Percentiles rank a stretch among this genome's conserved stretches.
Conservation (phyloP, 371 early-diverging fungal genomes). For the Lichtheimia ramosa region DNA sequence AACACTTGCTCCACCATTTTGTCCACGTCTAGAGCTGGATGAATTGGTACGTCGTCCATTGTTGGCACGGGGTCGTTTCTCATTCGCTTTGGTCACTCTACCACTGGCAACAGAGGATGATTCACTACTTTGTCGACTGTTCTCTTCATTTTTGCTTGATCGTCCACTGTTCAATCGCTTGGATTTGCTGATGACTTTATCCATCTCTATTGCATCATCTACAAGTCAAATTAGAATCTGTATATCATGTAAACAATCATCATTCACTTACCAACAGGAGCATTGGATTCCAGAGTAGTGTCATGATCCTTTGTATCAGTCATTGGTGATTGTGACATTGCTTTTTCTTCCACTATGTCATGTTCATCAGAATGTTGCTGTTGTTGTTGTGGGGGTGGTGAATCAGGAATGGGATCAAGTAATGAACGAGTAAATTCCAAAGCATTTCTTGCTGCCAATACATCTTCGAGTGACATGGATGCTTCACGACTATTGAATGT, state of each 20-base stretch:
- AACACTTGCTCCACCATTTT: not conserved
- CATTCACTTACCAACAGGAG: no score
- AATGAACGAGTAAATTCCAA: conserved; percentile 18
- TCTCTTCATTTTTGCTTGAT: not conserved
- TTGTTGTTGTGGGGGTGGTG: not conserved
- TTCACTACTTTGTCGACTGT: not conserved
- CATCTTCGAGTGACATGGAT: conserved; percentile 55
- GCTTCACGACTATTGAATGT: conserved; percentile 61
- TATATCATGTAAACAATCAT: no score
- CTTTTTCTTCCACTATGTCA: not conserved
- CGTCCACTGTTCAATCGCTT: conserved; percentile 7
- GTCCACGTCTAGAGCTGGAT: conserved; percentile 10
- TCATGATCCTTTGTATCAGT: no score
- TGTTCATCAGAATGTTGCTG: conserved; percentile 5
- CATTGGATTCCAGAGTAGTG: no score
- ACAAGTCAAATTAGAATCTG: not conserved
- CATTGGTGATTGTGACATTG: no score
- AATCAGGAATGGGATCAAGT: not conserved
- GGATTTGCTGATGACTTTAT: not conserved
- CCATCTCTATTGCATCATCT: not conserved
- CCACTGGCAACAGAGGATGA: conserved; percentile 3
- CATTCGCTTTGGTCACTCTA: conserved; percentile 10
- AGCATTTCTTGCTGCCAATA: conserved; percentile 42
- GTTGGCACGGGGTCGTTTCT: conserved; percentile 5
- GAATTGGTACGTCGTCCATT: conserved; percentile 10